phyloP scores from a whole-genome alignment of 495 filamentous ascomycete species.

The Corynascus novoguineensis region DNA sequence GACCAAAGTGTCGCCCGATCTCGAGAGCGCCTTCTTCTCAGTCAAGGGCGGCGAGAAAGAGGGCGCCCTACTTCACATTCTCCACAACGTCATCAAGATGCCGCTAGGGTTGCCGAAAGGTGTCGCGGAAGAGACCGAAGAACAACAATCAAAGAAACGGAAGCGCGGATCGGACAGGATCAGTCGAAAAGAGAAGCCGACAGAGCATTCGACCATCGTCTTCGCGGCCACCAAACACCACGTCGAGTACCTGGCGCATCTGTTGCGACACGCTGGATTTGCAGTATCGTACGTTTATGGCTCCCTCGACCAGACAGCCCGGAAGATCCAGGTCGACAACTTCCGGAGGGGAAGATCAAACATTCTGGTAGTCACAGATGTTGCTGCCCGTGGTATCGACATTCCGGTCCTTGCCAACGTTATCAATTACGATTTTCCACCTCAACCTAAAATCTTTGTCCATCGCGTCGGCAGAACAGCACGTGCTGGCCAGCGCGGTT shows the following conservation, averaged over 20 bases:
- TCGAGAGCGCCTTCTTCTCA: conserved; percentile 89
- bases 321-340: conserved; percentile 81
- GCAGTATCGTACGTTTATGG: conserved; percentile 90
- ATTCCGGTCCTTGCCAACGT: conserved; percentile 94
- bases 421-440: conserved; percentile 97
- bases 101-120: conserved; percentile 65
- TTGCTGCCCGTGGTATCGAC: conserved; percentile 95
- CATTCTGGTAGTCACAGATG: conserved; percentile 94
- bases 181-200: conserved; percentile 53
- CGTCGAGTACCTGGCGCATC: conserved; percentile 81
- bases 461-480: conserved; percentile 95
- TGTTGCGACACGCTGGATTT: conserved; percentile 72
- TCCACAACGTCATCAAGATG: conserved; percentile 90
- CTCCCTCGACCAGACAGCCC: conserved; percentile 84
- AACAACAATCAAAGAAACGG: conserved; percentile 57
- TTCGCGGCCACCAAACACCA: conserved; percentile 96
- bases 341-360: conserved; percentile 80
- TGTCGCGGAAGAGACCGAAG: conserved; percentile 33
- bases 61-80: conserved; percentile 78
- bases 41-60: conserved; percentile 91
- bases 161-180: conserved; percentile 54
- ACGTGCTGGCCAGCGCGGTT: conserved; percentile 82
- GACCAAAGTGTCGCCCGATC: conserved; percentile 89
- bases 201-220: conserved; percentile 81
- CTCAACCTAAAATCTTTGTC: conserved; percentile 93